phyloP scores from a whole-genome alignment of 106 monocot genomes.

The Alisma plantagoaquatica region DNA sequence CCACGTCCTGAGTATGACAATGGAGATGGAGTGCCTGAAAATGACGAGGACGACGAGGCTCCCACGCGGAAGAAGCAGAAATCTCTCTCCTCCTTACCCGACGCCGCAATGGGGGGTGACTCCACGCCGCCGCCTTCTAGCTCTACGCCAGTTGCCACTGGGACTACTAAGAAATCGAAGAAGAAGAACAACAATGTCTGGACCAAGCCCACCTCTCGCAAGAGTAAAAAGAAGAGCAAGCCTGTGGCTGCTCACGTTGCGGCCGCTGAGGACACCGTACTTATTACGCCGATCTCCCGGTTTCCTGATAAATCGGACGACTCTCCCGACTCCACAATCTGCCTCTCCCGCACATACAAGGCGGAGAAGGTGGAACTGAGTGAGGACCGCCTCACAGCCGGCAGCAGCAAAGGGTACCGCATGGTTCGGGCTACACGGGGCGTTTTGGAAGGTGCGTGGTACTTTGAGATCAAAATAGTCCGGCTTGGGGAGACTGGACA shows the following conservation, averaged over 20 bases:
- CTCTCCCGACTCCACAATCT: constrained; percentile 34
- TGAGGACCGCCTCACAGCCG: constrained; percentile 68
- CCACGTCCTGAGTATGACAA: not conserved
- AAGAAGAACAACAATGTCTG: constrained; percentile 68
- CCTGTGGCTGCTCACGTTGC: constrained; percentile 4
- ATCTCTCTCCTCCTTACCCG: constrained; percentile 18
- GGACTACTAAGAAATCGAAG: constrained; percentile 34
- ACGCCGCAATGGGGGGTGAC: not conserved
- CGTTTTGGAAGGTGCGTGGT: constrained; percentile 60
- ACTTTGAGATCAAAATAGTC: constrained; percentile 60
- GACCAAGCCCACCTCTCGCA: too few species aligned
- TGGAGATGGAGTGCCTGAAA: not conserved
- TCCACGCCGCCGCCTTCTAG: not conserved
- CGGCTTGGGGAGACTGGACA: constrained; percentile 66
- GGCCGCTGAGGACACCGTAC: constrained; percentile 35
- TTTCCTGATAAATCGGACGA: too few species aligned
- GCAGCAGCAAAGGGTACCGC: constrained; percentile 77
- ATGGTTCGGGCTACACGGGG: constrained; percentile 87
- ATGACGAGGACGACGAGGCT: constrained; percentile 8
- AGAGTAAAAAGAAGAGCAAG: constrained; percentile 32
- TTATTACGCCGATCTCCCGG: constrained; percentile 58
- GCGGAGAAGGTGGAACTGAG: constrained; percentile 78
- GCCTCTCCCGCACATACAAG: constrained; percentile 68
- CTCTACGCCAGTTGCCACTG: not conserved
- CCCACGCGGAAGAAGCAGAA: constrained; percentile 23